Conservation (phyloP, 352 stramenopile species). For the Phytopythium delawarense region DNA sequence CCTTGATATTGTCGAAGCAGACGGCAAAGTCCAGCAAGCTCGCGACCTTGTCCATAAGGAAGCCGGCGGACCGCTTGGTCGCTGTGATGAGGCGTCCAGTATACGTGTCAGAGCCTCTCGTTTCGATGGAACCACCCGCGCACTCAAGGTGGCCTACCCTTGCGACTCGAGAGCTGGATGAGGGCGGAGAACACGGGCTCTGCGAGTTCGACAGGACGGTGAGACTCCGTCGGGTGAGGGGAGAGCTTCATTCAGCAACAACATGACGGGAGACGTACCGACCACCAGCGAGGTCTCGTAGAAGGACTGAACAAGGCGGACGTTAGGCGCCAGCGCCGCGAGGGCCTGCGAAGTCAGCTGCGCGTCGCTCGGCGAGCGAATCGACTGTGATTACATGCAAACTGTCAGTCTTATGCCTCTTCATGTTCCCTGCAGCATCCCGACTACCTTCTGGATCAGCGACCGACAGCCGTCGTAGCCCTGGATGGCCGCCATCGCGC, state of each 20-base stretch:
- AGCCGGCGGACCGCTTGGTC: slow-evolving; percentile 32
- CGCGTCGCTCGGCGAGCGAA: slow-evolving; percentile 29
- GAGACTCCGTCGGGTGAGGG: neutral
- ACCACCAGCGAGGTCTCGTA: slow-evolving; percentile 42
- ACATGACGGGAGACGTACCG: slow-evolving; percentile 16
- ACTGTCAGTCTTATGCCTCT: neutral
- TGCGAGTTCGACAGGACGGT: slow-evolving; percentile 1
- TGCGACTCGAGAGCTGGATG: slow-evolving; percentile 44
- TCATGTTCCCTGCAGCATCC: neutral
- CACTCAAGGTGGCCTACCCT: slow-evolving; percentile 20
- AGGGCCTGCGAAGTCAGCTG: slow-evolving; percentile 32
- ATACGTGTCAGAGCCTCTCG: neutral
- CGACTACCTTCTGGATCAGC: slow-evolving; percentile 35
- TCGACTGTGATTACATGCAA: slow-evolving; percentile 16
- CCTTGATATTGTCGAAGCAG: slow-evolving; percentile 50
- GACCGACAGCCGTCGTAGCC: slow-evolving; percentile 41
- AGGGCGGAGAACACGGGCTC: slow-evolving; percentile 40
- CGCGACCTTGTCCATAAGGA: slow-evolving; percentile 47
- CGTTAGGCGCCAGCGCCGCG: slow-evolving; percentile 33
- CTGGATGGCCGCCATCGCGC: slow-evolving; percentile 28
- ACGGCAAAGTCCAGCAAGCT: slow-evolving; percentile 52
- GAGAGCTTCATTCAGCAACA: neutral
- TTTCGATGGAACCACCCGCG: too few species aligned
- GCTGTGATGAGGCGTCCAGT: slow-evolving; percentile 5
- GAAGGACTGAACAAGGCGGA: slow-evolving; percentile 27